Base-by-base conservation (phyloP, 306 rosid species). In the Cucumis hystrix region DNA sequence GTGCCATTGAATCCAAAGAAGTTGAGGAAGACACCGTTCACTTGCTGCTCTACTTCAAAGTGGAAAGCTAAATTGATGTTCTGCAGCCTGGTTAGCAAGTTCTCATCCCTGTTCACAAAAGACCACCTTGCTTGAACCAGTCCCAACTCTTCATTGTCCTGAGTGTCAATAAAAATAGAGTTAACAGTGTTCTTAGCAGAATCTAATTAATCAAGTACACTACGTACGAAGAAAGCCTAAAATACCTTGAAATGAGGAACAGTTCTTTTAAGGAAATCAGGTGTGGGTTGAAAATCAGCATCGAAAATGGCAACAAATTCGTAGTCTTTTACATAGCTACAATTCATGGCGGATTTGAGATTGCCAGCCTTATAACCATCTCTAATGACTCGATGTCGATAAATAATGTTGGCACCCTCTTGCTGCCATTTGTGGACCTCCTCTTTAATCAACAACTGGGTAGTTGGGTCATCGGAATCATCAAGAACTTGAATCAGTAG, bases 61-160 rank as follows among this genome's bases (percentile, higher is more conserved):
- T 93, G 97, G 79, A 93, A 93, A 39, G 97, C 78, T 77, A 93
- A 80, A 75, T 93, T 93, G 81, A 93, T 82, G 82, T 93, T 91
- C 84, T 93, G 98, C 86, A 93, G 83, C 88, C 98, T 87, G 18
- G 98, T 93, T 55, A 93, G 80, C 67, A 93, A 69, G 77, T 91
- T 93, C 82, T 93, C 97, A 59, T 93, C 97, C 84, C 84, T 93
- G 82, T 93, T 93, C 85, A 93, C 98, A 77, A 93, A 93, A 35
- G 98, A 93, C 98, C 98, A 93, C 78, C 98, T 88, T 23, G 98
- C 98, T 81, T 93, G 97, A 71, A 93, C 98, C 70, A 93, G 84
- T 79, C 89, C 98, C 64, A 93, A 59, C 39, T 93, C 96, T 5
- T 88, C 93, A 62, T 93, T 89, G 51, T 85, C 98, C 96, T 91